These are phyloP conservation scores for Malassezia restricta DNA, from an alignment of 1,284 basidiomycete species.

Conservation along the genomic window DNA sequence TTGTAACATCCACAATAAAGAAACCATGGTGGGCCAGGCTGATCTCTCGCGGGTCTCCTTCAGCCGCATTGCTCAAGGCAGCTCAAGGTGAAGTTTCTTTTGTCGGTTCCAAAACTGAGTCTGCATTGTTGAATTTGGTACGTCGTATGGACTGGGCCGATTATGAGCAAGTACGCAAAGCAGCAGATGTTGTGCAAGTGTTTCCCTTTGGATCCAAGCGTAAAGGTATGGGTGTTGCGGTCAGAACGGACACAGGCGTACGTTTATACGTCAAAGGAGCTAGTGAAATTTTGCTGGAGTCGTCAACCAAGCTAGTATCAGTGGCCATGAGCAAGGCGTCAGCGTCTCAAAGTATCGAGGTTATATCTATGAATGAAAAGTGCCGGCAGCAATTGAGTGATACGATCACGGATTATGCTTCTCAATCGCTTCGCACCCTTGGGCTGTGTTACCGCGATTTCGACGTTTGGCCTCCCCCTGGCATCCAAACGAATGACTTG, in stretches of 20 bases:
- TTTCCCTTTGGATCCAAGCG: slow-evolving; percentile 88
- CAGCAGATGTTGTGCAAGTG: slow-evolving; percentile 66
- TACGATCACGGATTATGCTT: slow-evolving; percentile 92
- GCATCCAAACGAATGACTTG: slow-evolving; percentile 50
- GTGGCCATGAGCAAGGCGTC: not conserved
- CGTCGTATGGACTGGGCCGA: slow-evolving; percentile 70
- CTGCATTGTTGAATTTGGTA: slow-evolving; percentile 78
- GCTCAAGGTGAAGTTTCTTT: slow-evolving; percentile 49
- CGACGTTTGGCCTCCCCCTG: slow-evolving; percentile 64
- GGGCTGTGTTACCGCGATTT: slow-evolving; percentile 86
- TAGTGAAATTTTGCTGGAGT: slow-evolving; percentile 61
- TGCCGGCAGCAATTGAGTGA: slow-evolving; percentile 61
- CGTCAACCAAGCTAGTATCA: not conserved
- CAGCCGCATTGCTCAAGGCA: slow-evolving; percentile 11
- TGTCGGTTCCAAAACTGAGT: slow-evolving; percentile 92
- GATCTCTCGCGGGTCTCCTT: slow-evolving; percentile 10
- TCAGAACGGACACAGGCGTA: slow-evolving; percentile 54
- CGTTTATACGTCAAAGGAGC: slow-evolving; percentile 85
- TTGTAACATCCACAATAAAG: slow-evolving; percentile 10
- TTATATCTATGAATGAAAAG: slow-evolving; percentile 6
- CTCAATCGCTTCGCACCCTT: slow-evolving; percentile 84
- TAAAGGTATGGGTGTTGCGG: slow-evolving; percentile 90
- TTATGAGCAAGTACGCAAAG: slow-evolving; percentile 60
- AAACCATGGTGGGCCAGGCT: not conserved
- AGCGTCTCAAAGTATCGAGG: not conserved